Evolutionary conservation across 1,284 basidiomycete species (phyloP).

Genomic region (Trametes versicolor): DNA sequence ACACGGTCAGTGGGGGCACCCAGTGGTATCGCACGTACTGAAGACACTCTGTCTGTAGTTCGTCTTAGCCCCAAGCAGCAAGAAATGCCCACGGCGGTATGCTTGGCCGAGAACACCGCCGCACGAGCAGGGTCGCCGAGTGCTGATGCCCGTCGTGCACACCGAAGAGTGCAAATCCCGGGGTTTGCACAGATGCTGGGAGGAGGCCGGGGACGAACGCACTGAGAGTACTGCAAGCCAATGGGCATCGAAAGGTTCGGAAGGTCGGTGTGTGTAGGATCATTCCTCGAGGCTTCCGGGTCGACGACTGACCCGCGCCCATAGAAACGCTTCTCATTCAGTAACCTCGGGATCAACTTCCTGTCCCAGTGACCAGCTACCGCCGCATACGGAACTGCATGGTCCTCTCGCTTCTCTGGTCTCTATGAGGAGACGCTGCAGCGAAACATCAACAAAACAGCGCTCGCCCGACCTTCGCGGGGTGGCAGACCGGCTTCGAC

Average conservation of each 20-base stretch:
- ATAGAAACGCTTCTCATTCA: slow-evolving; percentile 3
- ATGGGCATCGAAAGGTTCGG: background rate
- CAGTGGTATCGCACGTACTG: background rate
- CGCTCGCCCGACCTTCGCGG: background rate
- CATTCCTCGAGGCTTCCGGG: background rate
- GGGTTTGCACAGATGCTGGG: background rate
- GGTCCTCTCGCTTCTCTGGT: background rate
- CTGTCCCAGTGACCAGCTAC: background rate
- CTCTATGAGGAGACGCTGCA: slow-evolving; percentile 5
- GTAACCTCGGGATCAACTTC: background rate
- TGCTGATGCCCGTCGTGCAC: background rate
- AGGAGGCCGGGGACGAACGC: background rate
- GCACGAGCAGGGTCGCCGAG: background rate
- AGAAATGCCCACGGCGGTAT: no score
- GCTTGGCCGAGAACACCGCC: no score
- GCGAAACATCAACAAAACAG: background rate
- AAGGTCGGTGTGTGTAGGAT: background rate
- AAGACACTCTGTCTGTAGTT: background rate
- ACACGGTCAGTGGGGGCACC: no score
- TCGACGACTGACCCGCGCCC: background rate
- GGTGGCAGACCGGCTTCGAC: background rate
- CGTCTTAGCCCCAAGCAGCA: no score
- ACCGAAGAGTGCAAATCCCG: background rate
- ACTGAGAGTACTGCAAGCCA: background rate
- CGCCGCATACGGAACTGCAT: background rate